Conservation (phyloP, 805 yeast genomes). For the Pichia gijzeniarum region DNA sequence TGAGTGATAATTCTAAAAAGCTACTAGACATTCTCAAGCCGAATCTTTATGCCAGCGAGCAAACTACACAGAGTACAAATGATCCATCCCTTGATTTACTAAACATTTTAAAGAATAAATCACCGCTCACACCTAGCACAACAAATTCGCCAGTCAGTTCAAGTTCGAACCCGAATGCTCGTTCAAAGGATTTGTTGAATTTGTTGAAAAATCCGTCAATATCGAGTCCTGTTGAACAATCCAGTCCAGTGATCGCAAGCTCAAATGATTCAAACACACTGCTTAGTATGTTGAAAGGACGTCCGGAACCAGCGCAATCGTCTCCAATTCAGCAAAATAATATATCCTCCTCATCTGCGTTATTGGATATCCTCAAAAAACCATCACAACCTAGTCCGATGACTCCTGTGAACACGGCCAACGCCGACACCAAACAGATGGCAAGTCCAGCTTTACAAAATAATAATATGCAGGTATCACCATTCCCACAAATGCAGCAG, state of each 20-base stretch:
- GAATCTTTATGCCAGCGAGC: not conserved
- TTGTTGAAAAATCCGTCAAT: constrained; percentile 6
- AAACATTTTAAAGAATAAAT: constrained; percentile 4
- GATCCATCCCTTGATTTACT: constrained; percentile 5
- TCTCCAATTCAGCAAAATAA: not conserved
- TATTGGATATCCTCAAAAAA: constrained; percentile 11
- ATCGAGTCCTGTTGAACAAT: not conserved
- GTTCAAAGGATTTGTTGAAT: constrained; percentile 4
- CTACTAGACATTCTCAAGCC: not conserved
- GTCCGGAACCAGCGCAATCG: not conserved
- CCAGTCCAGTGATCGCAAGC: not conserved
- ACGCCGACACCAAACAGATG: not conserved
- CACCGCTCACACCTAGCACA: not conserved
- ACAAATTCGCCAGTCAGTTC: not conserved
- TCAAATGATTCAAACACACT: not conserved
- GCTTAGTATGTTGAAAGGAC: not conserved
- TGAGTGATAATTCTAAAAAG: not conserved
- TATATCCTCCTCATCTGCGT: not conserved
- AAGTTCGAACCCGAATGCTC: not conserved
- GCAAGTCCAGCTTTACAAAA: too few relatives aligned
- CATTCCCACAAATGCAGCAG: not conserved
- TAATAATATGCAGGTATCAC: not conserved
- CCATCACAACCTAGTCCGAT: not conserved
- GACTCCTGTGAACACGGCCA: not conserved
- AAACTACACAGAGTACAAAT: not conserved